Evolutionary conservation across 768 basidiomycete species (phyloP), one percentile per base, ranked within the genome.

Genomic region (Leccinum imitatum): DNA sequence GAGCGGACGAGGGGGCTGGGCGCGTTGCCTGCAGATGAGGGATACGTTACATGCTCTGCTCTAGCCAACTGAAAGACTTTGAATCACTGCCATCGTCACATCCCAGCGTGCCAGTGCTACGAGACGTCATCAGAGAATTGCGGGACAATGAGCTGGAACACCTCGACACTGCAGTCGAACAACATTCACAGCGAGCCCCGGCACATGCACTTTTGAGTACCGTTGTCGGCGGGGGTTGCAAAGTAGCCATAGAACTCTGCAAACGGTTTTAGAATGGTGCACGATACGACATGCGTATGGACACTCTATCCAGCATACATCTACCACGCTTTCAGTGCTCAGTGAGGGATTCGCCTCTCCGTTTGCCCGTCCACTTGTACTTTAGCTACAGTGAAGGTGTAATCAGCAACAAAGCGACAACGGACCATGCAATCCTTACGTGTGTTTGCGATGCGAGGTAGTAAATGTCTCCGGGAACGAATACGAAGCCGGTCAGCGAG

Each of bases 131-230:
- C 53, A 77, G 76, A 54, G 95, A 97, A 72, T 90, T 98, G 70
- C 79, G 94, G 64, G 94, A 98, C 73, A 95, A 98, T 67, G 95
- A 98, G 69, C 81, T 98, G 17, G 95, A 94, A 69, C 95, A 98
- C 72, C 79, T 98, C 58, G 91, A 97, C 66, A 91, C 87, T 33
- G 95, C 95, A 3, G 89, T 98, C 7, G 87, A 87, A 58, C 83
- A 97, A 67, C 82, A 90, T 69, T 88, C 93, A 25, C 95, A 97
- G 73, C 83, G 87, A 54, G 94, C 94, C 21, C 94, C 95, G 2
- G 94, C 89, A 47, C 94, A 98, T 73, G 92, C 93, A 1, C 76
- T 98, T 47, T 76, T 98, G 58, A 95, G 92, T 66, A 89, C 91
- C 8, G 76, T 94, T 25, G 82, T 98, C 11, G 93, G 90, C 3